Evolutionary conservation across 2,329 filamentous ascomycete genomes (phyloP).

Genomic region (Chrysoporthe cubensis): DNA sequence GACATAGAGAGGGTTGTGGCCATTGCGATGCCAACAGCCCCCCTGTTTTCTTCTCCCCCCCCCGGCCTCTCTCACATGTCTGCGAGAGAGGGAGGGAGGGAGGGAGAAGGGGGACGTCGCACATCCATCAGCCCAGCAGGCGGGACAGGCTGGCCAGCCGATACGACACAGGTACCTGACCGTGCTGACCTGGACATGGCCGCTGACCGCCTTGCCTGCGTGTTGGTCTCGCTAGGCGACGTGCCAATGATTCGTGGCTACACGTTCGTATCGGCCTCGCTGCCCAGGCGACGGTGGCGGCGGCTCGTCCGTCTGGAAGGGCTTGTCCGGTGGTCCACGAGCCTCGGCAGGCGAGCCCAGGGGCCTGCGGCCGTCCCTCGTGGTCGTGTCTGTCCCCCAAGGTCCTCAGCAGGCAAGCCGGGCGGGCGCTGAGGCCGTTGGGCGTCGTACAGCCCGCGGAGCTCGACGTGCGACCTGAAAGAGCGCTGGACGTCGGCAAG

Average conservation of each 20-base stretch:
- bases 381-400: not conserved
- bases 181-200: not conserved
- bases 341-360: not conserved
- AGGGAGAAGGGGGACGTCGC: conserved; percentile 12
- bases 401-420: not conserved
- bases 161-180: not conserved
- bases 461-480: not conserved
- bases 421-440: not conserved
- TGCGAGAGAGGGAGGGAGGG: no score
- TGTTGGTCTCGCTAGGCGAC: not conserved
- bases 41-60: not conserved
- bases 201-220: not conserved
- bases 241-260: not conserved
- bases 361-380: no score
- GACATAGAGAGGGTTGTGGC: not conserved
- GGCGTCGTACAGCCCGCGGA: not conserved
- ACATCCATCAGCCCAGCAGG: conserved; percentile 4
- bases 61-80: no score
- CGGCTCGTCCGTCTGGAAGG: not conserved
- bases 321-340: not conserved
- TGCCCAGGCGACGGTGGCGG: not conserved
- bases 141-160: conserved; percentile 8
- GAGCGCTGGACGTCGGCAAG: not conserved
- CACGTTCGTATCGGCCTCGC: not conserved
- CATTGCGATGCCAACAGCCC: conserved; percentile 10